Conservation (phyloP, 257 asterid species). For the Solanum tarijense region DNA sequence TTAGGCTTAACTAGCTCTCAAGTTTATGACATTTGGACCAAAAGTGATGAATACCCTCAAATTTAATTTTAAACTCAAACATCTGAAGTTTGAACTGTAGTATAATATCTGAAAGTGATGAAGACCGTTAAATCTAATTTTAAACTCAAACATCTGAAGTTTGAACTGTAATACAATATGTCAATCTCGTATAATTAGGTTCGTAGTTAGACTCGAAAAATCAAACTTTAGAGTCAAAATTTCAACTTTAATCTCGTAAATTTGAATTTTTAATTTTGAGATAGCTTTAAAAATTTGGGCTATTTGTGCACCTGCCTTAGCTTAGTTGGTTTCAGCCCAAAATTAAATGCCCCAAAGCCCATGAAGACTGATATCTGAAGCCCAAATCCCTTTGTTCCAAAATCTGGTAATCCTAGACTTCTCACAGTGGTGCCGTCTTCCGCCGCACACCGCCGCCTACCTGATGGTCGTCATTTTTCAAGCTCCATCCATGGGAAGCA, state of each 20-base stretch:
- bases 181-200: neutral
- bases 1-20: neutral
- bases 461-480: neutral
- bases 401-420: neutral
- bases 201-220: neutral
- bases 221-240: neutral
- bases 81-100: neutral
- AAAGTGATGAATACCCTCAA: neutral
- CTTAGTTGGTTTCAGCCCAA: neutral
- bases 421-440: neutral
- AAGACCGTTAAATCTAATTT: neutral
- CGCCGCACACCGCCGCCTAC: neutral
- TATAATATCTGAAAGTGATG: neutral
- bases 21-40: neutral
- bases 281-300: neutral
- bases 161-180: neutral
- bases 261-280: neutral
- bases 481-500: slow-evolving; percentile 1
- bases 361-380: neutral
- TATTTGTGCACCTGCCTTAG: neutral
- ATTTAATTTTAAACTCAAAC: neutral
- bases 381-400: neutral
- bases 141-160: neutral
- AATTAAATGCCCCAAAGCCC: neutral
- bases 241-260: neutral